phyloP scores from a whole-genome alignment of 2,329 filamentous ascomycete genomes.

The Samsoniella hepiali region DNA sequence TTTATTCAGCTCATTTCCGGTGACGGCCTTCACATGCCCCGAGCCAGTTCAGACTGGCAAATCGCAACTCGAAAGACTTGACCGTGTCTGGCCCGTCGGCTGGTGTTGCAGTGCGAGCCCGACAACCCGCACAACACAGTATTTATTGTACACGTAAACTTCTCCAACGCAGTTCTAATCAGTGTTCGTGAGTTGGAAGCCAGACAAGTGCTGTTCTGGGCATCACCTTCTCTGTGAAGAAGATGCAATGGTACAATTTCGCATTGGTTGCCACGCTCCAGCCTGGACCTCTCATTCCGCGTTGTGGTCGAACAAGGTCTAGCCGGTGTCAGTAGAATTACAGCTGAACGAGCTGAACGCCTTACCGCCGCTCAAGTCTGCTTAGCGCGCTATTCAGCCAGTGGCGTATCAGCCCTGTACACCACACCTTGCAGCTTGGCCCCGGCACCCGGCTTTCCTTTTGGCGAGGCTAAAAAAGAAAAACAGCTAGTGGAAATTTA shows the following conservation, averaged over 20 bases:
- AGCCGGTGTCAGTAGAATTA: conserved; percentile 3
- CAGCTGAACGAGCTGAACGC: conserved; percentile 18
- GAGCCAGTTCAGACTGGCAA: background rate
- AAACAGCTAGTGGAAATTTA: background rate
- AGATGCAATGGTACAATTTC: background rate
- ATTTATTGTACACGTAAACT: background rate
- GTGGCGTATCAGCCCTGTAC: background rate
- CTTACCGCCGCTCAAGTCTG: conserved; percentile 3
- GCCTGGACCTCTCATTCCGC: conserved; percentile 1
- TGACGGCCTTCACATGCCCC: background rate
- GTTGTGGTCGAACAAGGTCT: conserved; percentile 10
- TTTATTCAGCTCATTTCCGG: background rate
- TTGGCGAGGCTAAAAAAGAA: background rate
- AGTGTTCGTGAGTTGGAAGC: too few species aligned
- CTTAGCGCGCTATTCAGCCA: conserved; percentile 2
- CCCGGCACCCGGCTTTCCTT: background rate
- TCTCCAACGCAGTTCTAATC: too few species aligned
- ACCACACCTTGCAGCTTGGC: background rate
- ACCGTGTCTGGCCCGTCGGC: background rate
- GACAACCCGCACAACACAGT: background rate
- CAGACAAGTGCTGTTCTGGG: too few species aligned
- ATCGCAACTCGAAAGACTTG: background rate
- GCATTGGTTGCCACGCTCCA: background rate
- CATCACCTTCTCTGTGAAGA: background rate
- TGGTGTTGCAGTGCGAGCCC: background rate